Conservation (phyloP, 2,329 filamentous ascomycete species). For the Fusarium tricinctum region DNA sequence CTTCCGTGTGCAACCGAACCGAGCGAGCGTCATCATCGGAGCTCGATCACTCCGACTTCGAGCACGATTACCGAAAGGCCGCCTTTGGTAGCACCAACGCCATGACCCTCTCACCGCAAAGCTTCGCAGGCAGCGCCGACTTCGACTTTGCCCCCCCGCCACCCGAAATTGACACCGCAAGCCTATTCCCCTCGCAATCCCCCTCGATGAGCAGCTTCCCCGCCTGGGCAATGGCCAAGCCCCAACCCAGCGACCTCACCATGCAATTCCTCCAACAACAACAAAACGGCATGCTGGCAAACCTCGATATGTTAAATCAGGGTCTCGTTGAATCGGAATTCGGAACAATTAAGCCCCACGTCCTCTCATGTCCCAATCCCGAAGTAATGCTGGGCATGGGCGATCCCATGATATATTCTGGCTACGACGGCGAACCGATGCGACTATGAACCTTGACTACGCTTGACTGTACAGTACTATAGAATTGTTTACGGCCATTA, state of each 20-base stretch:
- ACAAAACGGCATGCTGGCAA: constrained; percentile 59
- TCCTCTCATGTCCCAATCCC: constrained; percentile 65
- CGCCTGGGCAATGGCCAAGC: constrained; percentile 51
- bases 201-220: constrained; percentile 54
- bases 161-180: constrained; percentile 52
- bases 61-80: constrained; percentile 66
- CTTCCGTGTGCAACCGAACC: constrained; percentile 49
- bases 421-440: constrained; percentile 63
- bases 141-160: constrained; percentile 56
- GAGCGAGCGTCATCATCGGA: constrained; percentile 69
- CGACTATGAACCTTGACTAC: constrained; percentile 53
- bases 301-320: constrained; percentile 64
- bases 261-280: constrained; percentile 62
- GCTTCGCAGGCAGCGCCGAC: constrained; percentile 59
- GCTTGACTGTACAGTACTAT: constrained; percentile 45
- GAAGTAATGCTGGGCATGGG: constrained; percentile 70
- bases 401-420: constrained; percentile 71
- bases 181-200: constrained; percentile 55
- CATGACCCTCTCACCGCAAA: constrained; percentile 68
- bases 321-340: constrained; percentile 67
- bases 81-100: constrained; percentile 61
- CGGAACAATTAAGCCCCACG: constrained; percentile 68
- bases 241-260: constrained; percentile 48
- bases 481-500: constrained; percentile 48
- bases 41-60: constrained; percentile 68